Percentiles rank a stretch among this genome's conserved stretches.
Evolutionary conservation across 805 yeast species (phyloP).

Genomic region (Saccharomyces eubayanus): DNA sequence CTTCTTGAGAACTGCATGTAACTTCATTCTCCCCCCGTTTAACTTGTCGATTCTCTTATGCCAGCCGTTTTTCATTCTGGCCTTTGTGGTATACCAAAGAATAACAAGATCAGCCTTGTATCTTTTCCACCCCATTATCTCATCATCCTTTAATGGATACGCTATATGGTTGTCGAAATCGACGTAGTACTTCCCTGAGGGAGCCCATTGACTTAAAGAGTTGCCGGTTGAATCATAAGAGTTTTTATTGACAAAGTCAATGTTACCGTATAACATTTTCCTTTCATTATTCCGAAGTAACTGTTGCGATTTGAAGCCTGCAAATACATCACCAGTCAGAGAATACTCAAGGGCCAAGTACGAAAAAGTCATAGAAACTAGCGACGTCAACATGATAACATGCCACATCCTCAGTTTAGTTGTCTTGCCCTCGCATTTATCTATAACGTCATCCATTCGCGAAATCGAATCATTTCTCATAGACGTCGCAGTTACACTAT

Average conservation of each 20-base stretch:
- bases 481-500: neutral
- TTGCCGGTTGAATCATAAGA: neutral
- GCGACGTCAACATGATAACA: conserved; percentile 8
- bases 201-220: conserved; percentile 8
- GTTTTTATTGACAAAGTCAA: neutral
- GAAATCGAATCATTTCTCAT: neutral
- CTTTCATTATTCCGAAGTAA: neutral
- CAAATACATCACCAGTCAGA: neutral
- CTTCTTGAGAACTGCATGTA: neutral
- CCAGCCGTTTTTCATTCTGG: neutral
- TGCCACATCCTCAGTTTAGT: conserved; percentile 9
- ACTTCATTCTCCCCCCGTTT: neutral
- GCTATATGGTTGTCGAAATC: conserved; percentile 21
- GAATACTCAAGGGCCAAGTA: neutral
- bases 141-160: conserved; percentile 11
- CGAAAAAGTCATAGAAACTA: conserved; percentile 6
- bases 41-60: neutral
- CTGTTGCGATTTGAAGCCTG: neutral
- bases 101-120: conserved; percentile 8
- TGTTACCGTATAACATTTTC: neutral
- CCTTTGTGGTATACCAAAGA: conserved; percentile 9
- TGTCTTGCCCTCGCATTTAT: neutral
- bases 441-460: neutral
- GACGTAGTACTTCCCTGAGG: conserved; percentile 17
- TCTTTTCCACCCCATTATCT: conserved; percentile 7